Base-by-base conservation (phyloP, 148 eudicot genomes). In the Arctostaphylos glauca region DNA sequence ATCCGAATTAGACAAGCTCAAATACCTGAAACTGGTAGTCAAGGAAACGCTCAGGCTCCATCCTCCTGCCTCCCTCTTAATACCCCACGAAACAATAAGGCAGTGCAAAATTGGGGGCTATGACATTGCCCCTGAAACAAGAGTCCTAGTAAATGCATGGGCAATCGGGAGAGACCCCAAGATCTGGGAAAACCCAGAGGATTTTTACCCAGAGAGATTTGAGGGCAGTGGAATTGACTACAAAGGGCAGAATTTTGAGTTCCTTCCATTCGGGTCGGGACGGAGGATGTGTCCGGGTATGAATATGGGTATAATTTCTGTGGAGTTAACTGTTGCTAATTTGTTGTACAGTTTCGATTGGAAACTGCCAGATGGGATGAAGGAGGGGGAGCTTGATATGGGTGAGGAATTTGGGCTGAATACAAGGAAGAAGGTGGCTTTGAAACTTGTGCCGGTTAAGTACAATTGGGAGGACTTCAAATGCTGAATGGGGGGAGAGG, bases 21-120 rank as follows among this genome's bases (percentile, higher is more conserved):
- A 76, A 25, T 76, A 76, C 60, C 52, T 76, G 53, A 53, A 76
- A 23, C 50, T 76, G 38, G 79, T 76, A 23, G n/a, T 76, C 46
- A 76, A 76, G 46, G 79, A 76, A 58, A 76, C 59, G 6, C 60
- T 50, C 44, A 76, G 79, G n/a, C 79, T 76, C 18, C 79, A 76
- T 46, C 79, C 79, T 76, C 79, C 79, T 44, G 60, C 79, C 43
- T 18, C 60, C 18, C 58, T 76, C 6, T 25, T 76, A 13, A 14
- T 76, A 6, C 79, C 79, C 21, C 79, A 48, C n/a, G 79, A 50
- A 76, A 53, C 79, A 6, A 76, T 53, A 3, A 13, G 59, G 53
- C 60, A 50, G 10, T 52, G 41, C 60, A 50, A 53, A 6, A 53
- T 76, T 6, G 79, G 79, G 13, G 79, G 79, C 4, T 76, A 50